These are phyloP conservation scores for Gryganskiella cystojenkinii DNA, from an alignment of 192 early-diverging fungal genomes.

Conservation along the genomic window DNA sequence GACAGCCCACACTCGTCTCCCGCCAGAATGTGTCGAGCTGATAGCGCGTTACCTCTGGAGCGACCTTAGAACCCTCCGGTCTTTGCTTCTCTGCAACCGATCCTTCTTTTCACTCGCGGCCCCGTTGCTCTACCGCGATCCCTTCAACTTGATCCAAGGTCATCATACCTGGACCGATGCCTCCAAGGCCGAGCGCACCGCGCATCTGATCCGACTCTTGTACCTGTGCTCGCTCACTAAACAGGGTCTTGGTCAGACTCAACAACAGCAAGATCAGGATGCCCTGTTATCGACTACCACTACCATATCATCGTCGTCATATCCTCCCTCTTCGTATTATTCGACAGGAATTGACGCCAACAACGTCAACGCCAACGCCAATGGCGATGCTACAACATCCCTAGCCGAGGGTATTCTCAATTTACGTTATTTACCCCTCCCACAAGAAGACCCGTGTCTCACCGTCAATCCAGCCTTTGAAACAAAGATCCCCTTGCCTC, in stretches of 20 bases:
- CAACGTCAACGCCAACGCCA: no score
- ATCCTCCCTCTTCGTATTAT: neutral
- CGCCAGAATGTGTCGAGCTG: conserved; percentile 27
- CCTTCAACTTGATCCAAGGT: conserved; percentile 19
- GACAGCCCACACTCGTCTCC: no score
- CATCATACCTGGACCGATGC: conserved; percentile 11
- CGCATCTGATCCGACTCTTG: conserved; percentile 16
- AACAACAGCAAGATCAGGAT: conserved; percentile 2
- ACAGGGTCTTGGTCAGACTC: neutral
- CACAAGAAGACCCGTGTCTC: no score
- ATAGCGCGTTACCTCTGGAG: conserved; percentile 28
- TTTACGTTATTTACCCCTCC: no score
- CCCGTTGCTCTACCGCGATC: conserved; percentile 28
- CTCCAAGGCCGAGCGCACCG: conserved; percentile 4
- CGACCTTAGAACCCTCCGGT: conserved; percentile 14
- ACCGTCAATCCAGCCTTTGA: neutral
- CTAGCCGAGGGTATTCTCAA: no score
- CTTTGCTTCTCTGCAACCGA: conserved; percentile 21
- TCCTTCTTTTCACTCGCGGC: conserved; percentile 14
- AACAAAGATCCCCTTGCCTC: neutral
- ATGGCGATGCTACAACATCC: no score
- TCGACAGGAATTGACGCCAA: no score
- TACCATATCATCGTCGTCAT: no score
- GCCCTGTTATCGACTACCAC: no score
- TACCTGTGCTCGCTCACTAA: conserved; percentile 14